Evolutionary conservation across 2,329 filamentous ascomycete genomes (phyloP).

Genomic region (Mycosphaerella sp.): DNA sequence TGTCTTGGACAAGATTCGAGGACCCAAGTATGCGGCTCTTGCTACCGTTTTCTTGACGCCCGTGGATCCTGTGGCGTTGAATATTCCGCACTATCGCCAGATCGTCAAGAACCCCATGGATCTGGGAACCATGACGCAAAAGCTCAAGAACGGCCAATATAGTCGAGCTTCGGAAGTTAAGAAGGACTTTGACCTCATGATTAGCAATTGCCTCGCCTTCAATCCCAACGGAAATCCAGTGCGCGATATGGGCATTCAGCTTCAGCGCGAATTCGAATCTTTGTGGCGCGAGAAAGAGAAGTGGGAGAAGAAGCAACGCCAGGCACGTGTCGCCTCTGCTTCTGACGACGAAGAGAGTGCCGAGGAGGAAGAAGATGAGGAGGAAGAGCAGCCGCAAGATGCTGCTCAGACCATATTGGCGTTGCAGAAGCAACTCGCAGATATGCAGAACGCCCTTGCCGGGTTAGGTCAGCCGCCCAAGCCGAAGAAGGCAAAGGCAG

Average conservation of each 20-base stretch:
- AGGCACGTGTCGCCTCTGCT: slow-evolving; percentile 58
- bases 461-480: slow-evolving; percentile 42
- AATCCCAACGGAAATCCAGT: slow-evolving; percentile 75
- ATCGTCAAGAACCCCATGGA: slow-evolving; percentile 98
- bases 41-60: slow-evolving; percentile 73
- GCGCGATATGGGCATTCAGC: slow-evolving; percentile 60
- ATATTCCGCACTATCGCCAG: slow-evolving; percentile 88
- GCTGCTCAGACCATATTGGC: slow-evolving; percentile 55
- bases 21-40: slow-evolving; percentile 60
- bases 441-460: slow-evolving; percentile 41
- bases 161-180: slow-evolving; percentile 78
- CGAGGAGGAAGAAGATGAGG: slow-evolving; percentile 56
- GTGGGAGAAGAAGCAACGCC: slow-evolving; percentile 72
- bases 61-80: slow-evolving; percentile 87
- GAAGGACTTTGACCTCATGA: slow-evolving; percentile 71
- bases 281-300: slow-evolving; percentile 73
- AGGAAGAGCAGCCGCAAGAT: slow-evolving; percentile 43
- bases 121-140: slow-evolving; percentile 69
- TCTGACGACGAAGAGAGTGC: slow-evolving; percentile 65
- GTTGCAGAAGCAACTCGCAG: slow-evolving; percentile 60
- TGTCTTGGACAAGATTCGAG: slow-evolving; percentile 69
- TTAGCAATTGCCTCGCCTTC: slow-evolving; percentile 87
- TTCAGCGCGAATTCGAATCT: slow-evolving; percentile 67
- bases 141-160: slow-evolving; percentile 73
- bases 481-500: slow-evolving; percentile 37